Evolutionary conservation across 2,329 filamentous ascomycete genomes (phyloP).

Genomic region (Claviceps sp.): DNA sequence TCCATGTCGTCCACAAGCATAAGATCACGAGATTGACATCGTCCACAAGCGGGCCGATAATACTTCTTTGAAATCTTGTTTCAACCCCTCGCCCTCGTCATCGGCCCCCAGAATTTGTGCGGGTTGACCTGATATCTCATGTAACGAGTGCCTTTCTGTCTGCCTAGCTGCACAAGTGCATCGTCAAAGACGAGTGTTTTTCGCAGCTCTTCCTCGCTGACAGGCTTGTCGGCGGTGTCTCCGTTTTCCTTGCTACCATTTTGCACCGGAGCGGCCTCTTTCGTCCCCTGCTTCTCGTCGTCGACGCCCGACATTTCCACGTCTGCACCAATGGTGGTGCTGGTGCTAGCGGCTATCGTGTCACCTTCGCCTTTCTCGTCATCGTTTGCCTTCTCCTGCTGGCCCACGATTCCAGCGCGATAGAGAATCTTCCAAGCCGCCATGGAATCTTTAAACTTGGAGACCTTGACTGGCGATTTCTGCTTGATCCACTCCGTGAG

Average conservation of each 20-base stretch:
- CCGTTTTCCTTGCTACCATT: slow-evolving; percentile 11
- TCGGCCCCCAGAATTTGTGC: slow-evolving; percentile 83
- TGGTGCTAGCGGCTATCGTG: background rate
- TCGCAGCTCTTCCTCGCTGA: slow-evolving; percentile 28
- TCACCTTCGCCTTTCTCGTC: background rate
- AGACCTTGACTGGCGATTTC: slow-evolving; percentile 62
- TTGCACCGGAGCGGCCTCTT: slow-evolving; percentile 2
- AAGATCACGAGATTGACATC: background rate
- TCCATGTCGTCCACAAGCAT: background rate
- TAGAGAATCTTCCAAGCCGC: slow-evolving; percentile 58
- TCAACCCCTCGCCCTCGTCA: slow-evolving; percentile 40
- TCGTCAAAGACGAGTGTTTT: slow-evolving; percentile 65
- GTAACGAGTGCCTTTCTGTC: slow-evolving; percentile 51
- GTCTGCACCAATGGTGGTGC: background rate
- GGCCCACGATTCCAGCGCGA: slow-evolving; percentile 23
- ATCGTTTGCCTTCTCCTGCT: slow-evolving; percentile 9
- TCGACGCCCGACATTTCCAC: slow-evolving; percentile 29
- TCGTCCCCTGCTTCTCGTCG: slow-evolving; percentile 4
- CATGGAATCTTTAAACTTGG: slow-evolving; percentile 53
- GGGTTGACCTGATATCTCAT: slow-evolving; percentile 87
- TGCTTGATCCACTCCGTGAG: slow-evolving; percentile 87
- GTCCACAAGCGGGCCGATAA: background rate
- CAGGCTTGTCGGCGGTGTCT: slow-evolving; percentile 9
- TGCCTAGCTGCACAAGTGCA: slow-evolving; percentile 59
- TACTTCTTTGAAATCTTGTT: background rate